Evolutionary conservation across 768 basidiomycete genomes (phyloP).

Genomic region (Sarcodon aspratus): DNA sequence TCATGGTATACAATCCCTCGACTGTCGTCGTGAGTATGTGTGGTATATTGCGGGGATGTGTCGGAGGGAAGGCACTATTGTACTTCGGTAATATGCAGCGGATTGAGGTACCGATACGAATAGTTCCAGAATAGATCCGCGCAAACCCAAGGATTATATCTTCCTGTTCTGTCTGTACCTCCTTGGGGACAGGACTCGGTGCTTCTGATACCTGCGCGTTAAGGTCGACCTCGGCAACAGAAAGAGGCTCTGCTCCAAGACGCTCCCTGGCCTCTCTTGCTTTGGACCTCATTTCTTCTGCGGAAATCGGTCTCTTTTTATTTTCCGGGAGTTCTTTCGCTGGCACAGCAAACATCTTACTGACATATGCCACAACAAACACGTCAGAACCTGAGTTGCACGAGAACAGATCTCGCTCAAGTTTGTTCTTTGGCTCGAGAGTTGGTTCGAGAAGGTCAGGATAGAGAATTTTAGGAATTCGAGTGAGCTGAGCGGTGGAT

Average conservation of each 20-base stretch:
- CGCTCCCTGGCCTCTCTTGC: constrained; percentile 44
- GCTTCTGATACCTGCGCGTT: constrained; percentile 4
- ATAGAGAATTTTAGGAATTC: constrained; percentile 88
- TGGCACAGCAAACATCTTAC: constrained; percentile 97
- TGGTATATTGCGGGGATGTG: constrained; percentile 56
- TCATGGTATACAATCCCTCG: constrained; percentile 86
- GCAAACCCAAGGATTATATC: constrained; percentile 90
- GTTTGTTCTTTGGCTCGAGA: constrained; percentile 55
- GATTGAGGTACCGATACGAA: constrained; percentile 51
- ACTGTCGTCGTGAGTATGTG: constrained; percentile 53
- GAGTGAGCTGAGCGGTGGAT: constrained; percentile 61
- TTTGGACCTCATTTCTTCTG: constrained; percentile 70
- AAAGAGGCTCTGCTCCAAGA: constrained; percentile 4
- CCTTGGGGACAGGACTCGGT: constrained; percentile 6
- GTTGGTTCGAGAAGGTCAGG: constrained; percentile 58
- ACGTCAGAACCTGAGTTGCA: constrained; percentile 50
- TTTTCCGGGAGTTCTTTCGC: constrained; percentile 75
- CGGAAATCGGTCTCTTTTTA: constrained; percentile 63
- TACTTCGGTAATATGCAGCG: constrained; percentile 86
- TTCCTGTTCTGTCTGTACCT: constrained; percentile 11
- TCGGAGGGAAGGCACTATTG: constrained; percentile 44
- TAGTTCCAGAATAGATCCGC: constrained; percentile 83
- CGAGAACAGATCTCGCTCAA: constrained; percentile 76
- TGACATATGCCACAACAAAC: constrained; percentile 76
- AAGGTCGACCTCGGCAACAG: not conserved